These are phyloP conservation scores for Paxillus involutus DNA, from an alignment of 768 basidiomycete genomes.

Conservation along the genomic window DNA sequence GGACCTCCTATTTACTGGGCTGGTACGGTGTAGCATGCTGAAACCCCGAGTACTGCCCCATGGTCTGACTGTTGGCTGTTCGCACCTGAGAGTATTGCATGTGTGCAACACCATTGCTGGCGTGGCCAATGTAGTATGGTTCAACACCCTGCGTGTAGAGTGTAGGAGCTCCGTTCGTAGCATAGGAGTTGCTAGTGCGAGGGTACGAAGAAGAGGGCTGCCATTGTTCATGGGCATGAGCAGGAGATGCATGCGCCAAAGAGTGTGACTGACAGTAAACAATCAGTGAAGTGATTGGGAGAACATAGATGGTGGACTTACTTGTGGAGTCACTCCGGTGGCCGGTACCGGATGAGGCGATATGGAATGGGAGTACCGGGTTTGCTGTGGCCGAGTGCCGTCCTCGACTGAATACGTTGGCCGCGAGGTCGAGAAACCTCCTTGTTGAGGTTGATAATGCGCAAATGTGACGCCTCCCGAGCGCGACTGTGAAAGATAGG, in stretches of 20 bases:
- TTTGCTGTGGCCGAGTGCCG: slow-evolving; percentile 11
- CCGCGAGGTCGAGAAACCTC: slow-evolving; percentile 34
- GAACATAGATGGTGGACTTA: slow-evolving; percentile 5
- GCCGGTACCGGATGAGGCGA: slow-evolving; percentile 13
- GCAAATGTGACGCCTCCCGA: slow-evolving; percentile 33
- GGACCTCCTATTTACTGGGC: slow-evolving; percentile 23
- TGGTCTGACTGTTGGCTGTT: slow-evolving; percentile 13
- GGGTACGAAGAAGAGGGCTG: slow-evolving; percentile 21
- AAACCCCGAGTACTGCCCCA: slow-evolving; percentile 24
- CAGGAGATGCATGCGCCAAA: slow-evolving; percentile 10
- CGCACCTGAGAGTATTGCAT: slow-evolving; percentile 29
- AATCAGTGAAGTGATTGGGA: background rate
- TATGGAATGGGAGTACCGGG: slow-evolving; percentile 16
- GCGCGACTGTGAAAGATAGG: slow-evolving; percentile 19
- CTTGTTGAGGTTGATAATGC: slow-evolving; percentile 38
- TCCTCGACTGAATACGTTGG: slow-evolving; percentile 30
- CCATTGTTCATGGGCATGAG: slow-evolving; percentile 25
- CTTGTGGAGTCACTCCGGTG: slow-evolving; percentile 21
- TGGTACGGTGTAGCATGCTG: slow-evolving; percentile 31
- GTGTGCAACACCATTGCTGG: slow-evolving; percentile 9
- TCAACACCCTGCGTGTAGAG: slow-evolving; percentile 21
- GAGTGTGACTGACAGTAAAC: slow-evolving; percentile 8
- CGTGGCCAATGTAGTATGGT: slow-evolving; percentile 26
- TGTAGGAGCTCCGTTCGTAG: slow-evolving; percentile 16
- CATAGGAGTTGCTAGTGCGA: slow-evolving; percentile 19